phyloP scores from a whole-genome alignment of 768 basidiomycete genomes.

The Tricholoma terreum region DNA sequence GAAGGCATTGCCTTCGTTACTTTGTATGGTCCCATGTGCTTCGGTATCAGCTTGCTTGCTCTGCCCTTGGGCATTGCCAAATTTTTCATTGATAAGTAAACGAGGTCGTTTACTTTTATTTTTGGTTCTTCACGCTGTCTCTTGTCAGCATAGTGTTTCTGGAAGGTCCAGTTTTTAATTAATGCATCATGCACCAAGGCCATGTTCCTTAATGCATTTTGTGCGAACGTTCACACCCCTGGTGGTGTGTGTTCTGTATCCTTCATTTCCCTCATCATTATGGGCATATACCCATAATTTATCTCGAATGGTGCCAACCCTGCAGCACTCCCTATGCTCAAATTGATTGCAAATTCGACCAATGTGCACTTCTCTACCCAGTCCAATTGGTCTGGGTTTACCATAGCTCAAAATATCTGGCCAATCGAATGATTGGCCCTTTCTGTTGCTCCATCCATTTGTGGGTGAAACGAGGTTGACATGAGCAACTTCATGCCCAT shows the following conservation, averaged over 20 bases:
- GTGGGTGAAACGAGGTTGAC: constrained; percentile 30
- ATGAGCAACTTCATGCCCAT: too few relatives aligned
- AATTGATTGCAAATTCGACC: neutral
- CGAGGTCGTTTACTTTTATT: neutral
- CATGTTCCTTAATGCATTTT: neutral
- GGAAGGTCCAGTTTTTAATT: neutral
- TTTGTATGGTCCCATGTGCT: neutral
- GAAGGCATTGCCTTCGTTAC: neutral
- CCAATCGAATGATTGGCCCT: constrained; percentile 8
- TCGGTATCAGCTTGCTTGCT: neutral
- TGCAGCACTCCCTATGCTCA: neutral
- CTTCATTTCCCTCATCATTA: constrained; percentile 14
- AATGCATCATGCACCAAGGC: neutral
- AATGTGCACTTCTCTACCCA: neutral
- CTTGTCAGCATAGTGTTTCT: neutral
- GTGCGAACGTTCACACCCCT: neutral
- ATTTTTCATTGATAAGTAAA: neutral
- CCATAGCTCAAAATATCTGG: neutral
- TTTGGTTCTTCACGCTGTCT: neutral
- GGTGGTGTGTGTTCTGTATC: neutral
- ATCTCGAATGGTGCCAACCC: neutral
- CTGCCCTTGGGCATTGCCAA: neutral
- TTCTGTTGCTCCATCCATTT: constrained; percentile 29
- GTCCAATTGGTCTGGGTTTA: neutral
- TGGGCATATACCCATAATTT: constrained; percentile 18